Base-by-base conservation (phyloP, 2,329 filamentous ascomycete genomes). In the Exophiala sp. region DNA sequence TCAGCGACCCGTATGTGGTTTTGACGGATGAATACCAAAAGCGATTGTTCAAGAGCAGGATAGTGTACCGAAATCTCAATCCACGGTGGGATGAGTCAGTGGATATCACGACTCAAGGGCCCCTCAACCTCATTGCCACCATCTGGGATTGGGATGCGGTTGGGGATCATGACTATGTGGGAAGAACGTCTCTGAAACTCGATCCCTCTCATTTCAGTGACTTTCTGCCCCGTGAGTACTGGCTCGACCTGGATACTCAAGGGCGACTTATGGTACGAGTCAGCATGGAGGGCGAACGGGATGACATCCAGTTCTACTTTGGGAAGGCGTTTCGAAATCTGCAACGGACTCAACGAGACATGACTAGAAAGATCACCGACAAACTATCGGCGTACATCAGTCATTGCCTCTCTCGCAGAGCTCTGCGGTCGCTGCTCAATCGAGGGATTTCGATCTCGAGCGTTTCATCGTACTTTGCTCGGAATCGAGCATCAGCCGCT, bases 101-200 rank as follows among this genome's bases (percentile, higher is more conserved):
- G 42, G 93, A 98, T 64, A 95, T 98, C 57, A 93, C 89, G 16
- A 95, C 95, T 1, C 85, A 86, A 56, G 88, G 90, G 0, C 82
- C 93, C 9, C 78, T 98, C 50, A 96, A 97, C 62, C 82, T 98
- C 59, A 94, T 97, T 63, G 90, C 91, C 24, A 98, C 93, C 0
- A 86, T 97, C 35, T 98, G 93, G 93, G 93, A 98, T 69, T 95
- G 93, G 77, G 93, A 98, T 70, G 89, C 88, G 11, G 84, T 98
- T 61, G 93, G 93, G 46, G 93, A 97, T 64, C 93, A 98, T 65
- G 93, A 98, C 64, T 97, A 95, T 65, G 88, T 97, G 29, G 93
- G 93, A 21, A 82, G 93, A 55, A 97, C 93, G n/a, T 95, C 89
- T 16, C 76, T 98, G 58, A 98, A 98, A 70, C 76, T 98, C n/a